Evolutionary conservation across 805 yeast genomes (phyloP).

Genomic region (Candida glaebosa): DNA sequence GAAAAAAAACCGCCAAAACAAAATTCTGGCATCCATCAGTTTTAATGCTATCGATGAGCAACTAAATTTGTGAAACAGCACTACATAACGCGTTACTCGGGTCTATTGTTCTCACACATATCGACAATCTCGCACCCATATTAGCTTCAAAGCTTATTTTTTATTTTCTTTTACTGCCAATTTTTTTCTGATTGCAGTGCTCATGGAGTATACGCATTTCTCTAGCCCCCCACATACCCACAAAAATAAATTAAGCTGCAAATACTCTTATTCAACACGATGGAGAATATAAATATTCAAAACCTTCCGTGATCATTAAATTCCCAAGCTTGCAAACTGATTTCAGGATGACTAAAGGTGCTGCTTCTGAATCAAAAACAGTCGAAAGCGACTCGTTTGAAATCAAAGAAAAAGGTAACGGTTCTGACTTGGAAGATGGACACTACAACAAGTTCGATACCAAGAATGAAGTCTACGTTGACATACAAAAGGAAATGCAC

Average conservation of each 20-base stretch:
- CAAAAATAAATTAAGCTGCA: background rate
- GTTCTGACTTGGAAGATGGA: background rate
- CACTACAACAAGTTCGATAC: constrained; percentile 1
- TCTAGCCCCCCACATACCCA: background rate
- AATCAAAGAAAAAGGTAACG: constrained; percentile 1
- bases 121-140: too few relatives aligned
- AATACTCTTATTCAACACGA: background rate
- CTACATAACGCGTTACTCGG: too few relatives aligned
- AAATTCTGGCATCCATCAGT: background rate
- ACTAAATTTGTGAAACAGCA: background rate
- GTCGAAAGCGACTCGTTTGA: background rate
- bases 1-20: background rate
- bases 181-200: too few relatives aligned
- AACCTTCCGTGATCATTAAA: too few relatives aligned
- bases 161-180: background rate
- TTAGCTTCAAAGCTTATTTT: background rate
- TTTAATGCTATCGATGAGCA: too few relatives aligned
- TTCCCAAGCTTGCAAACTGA: too few relatives aligned
- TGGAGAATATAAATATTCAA: background rate
- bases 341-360: too few relatives aligned
- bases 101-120: too few relatives aligned
- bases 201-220: background rate
- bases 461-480: constrained; percentile 8
- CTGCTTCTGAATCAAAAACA: constrained; percentile 1
- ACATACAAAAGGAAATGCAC: constrained; percentile 29